phyloP scores from a whole-genome alignment of 768 basidiomycete species.

The Russula earlei region DNA sequence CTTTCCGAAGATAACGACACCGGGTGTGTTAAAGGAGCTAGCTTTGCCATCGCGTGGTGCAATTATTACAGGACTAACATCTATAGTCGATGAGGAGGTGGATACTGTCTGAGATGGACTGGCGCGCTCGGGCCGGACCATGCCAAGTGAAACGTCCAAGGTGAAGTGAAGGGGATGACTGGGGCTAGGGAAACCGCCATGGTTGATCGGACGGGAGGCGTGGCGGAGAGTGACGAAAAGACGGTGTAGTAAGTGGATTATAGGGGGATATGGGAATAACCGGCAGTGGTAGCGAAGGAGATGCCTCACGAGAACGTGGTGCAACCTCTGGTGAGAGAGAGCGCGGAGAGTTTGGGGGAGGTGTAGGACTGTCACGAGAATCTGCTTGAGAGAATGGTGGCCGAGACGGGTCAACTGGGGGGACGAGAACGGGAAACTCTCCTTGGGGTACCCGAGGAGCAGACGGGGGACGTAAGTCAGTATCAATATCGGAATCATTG shows the following conservation, averaged over 20 bases:
- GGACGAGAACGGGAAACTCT: slow-evolving; percentile 16
- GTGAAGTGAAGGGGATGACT: slow-evolving; percentile 66
- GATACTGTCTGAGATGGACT: slow-evolving; percentile 32
- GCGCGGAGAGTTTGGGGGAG: slow-evolving; percentile 19
- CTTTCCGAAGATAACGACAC: slow-evolving; percentile 16
- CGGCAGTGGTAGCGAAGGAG: slow-evolving; percentile 24
- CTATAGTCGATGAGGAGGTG: slow-evolving; percentile 24
- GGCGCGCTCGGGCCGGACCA: slow-evolving; percentile 45
- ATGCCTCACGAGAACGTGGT: slow-evolving; percentile 5
- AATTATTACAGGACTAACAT: slow-evolving; percentile 28
- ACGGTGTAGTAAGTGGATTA: slow-evolving; percentile 62
- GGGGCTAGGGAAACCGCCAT: slow-evolving; percentile 70
- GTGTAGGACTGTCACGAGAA: slow-evolving; percentile 16
- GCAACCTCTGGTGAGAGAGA: slow-evolving; percentile 11
- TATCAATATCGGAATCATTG: slow-evolving; percentile 16
- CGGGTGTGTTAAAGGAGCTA: slow-evolving; percentile 32
- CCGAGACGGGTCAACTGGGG: slow-evolving; percentile 12
- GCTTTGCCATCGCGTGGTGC: slow-evolving; percentile 29
- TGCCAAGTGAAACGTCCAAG: slow-evolving; percentile 54
- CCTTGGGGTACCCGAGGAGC: slow-evolving; percentile 18
- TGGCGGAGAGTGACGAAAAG: slow-evolving; percentile 69
- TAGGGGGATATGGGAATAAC: slow-evolving; percentile 61
- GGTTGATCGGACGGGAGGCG: slow-evolving; percentile 71
- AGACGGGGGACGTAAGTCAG: slow-evolving; percentile 7
- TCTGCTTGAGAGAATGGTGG: slow-evolving; percentile 9